phyloP scores from a whole-genome alignment of 2,329 filamentous ascomycete species.

The Apiospora arundinis region DNA sequence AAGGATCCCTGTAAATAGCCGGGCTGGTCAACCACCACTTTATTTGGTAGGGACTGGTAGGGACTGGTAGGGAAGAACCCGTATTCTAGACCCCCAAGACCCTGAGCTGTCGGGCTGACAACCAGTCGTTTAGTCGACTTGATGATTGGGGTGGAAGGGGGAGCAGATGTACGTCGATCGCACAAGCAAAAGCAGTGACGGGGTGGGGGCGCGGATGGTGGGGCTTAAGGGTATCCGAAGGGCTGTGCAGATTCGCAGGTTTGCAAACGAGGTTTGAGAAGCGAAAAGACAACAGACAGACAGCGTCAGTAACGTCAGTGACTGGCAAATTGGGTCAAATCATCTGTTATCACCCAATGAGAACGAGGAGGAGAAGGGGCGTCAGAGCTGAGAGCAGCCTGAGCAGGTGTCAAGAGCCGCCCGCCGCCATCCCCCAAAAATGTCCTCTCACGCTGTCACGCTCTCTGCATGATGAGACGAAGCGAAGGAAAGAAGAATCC shows the following conservation, averaged over 20 bases:
- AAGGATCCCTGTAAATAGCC: neutral
- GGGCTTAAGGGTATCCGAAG: constrained; percentile 8
- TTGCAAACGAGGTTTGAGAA: constrained; percentile 2
- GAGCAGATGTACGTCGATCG: no score
- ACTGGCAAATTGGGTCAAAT: neutral
- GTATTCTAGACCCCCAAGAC: neutral
- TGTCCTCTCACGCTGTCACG: no score
- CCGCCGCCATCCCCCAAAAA: neutral
- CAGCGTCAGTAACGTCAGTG: neutral
- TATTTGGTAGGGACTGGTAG: neutral
- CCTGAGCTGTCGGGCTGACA: neutral
- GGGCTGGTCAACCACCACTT: neutral
- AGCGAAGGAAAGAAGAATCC: neutral
- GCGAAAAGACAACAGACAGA: neutral
- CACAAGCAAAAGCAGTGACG: neutral
- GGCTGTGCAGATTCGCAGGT: neutral
- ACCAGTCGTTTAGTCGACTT: neutral
- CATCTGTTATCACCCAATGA: neutral
- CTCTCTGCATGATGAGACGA: neutral
- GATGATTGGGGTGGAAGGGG: neutral
- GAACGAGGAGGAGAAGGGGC: neutral
- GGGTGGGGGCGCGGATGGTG: neutral
- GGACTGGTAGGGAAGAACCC: neutral
- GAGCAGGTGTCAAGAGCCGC: constrained; percentile 10
- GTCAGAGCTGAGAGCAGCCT: neutral